Evolutionary conservation across 306 rosid genomes (phyloP).

Genomic region (Aeschynomene evenia): DNA sequence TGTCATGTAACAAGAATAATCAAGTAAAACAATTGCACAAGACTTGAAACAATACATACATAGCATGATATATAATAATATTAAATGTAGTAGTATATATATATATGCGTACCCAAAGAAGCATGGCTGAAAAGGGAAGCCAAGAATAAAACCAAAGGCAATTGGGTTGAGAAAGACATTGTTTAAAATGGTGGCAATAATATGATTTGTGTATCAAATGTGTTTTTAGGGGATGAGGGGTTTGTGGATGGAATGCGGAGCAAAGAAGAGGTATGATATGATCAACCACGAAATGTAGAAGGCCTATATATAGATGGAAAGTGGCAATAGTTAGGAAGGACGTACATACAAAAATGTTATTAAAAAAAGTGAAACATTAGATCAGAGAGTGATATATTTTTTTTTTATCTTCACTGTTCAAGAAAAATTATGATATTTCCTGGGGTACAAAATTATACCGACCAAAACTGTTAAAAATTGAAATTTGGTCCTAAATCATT

Average conservation of each 20-base stretch:
- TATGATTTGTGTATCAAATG: neutral
- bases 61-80: neutral
- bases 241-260: neutral
- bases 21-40: neutral
- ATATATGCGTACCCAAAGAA: conserved; percentile 45
- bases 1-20: neutral
- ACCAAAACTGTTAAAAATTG: too few relatives aligned
- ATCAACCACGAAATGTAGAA: conserved; percentile 25
- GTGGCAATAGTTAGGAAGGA: conserved; percentile 15
- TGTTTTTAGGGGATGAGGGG: neutral
- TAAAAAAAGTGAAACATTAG: neutral
- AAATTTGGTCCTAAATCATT: too few relatives aligned
- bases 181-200: neutral
- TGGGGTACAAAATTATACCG: too few relatives aligned
- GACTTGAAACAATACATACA: neutral
- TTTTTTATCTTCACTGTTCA: too few relatives aligned
- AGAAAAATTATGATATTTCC: too few relatives aligned
- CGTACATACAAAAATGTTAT: too few relatives aligned
- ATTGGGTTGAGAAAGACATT: conserved; percentile 51
- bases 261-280: neutral
- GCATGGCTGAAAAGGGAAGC: conserved; percentile 53
- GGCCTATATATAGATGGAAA: conserved; percentile 28
- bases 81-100: too few relatives aligned
- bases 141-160: conserved; percentile 44
- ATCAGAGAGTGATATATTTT: too few relatives aligned